Evolutionary conservation across 208 protist genomes (phyloP), one percentile per base, ranked within the genome.

Genomic region (Crithidia acanthocephali): DNA sequence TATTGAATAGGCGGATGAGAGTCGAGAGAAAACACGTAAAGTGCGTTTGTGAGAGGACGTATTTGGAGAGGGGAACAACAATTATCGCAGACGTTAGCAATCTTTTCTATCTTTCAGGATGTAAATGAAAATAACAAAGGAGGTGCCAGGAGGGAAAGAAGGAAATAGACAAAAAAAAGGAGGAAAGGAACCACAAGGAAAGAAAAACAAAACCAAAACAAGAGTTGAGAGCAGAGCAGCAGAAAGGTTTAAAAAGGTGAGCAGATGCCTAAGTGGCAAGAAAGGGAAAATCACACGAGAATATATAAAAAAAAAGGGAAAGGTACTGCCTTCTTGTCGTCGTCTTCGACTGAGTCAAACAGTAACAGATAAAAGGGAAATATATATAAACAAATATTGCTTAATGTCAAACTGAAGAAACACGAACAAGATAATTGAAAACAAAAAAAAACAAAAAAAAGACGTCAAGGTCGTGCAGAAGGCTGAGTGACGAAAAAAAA

Each of bases 261-360:
- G 45, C 45, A 55, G 18, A 55, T 15, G 25, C 25, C 7, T 32
- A 55, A 15, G 30, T 2, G 30, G 50, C 18, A 30, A 8, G 20
- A 50, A 50, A 50, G 20, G 20, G 18, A 50, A 22, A 50, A 22
- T 22, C 9, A 50, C 7, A 25, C 48, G 23, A 60, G 30, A 30
- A 45, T 11, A 11, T 37, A 35, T 28, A 6, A 60, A 45, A 40
- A 2, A 30, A 27, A 40, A 18, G n/a, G 9, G 16, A 47, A 63
- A 50, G 16, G 33, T 37, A 8, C 30, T 20, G 10, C 23, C n/a
- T 51, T 35, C 57, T 40, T 63, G 57, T 63, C 40, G 57, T 63
- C 25, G 57, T 47, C 40, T 63, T 63, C 37, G 25, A 63, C 33
- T 5, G 50, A 50, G 40, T 63, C 5, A 15, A 23, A 50, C 57